phyloP scores from a whole-genome alignment of 208 protist species.

The Polymyxa betae region DNA sequence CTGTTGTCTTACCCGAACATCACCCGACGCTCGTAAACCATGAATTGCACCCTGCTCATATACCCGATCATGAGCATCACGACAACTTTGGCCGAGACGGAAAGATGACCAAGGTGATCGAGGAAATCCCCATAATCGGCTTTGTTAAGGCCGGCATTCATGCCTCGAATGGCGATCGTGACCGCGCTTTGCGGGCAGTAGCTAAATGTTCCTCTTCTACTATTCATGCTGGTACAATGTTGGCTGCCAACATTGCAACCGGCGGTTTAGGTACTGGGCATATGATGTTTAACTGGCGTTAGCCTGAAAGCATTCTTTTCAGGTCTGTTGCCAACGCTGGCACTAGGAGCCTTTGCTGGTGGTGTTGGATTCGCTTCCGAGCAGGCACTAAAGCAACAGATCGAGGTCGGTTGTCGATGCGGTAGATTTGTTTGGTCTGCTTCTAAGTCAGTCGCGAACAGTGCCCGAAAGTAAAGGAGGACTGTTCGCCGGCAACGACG shows the following conservation, averaged over 20 bases:
- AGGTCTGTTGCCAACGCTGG: background rate
- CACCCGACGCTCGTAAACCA: too few relatives aligned
- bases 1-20: too few relatives aligned
- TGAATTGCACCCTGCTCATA: too few relatives aligned
- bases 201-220: constrained; percentile 30
- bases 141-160: background rate
- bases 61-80: background rate
- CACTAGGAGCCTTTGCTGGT: constrained; percentile 29
- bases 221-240: constrained; percentile 35
- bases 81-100: constrained; percentile 5
- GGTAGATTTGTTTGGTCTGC: background rate
- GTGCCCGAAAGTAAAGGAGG: background rate
- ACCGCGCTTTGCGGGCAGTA: constrained; percentile 25
- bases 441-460: background rate
- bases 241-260: background rate
- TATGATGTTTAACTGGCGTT: background rate
- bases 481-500: background rate
- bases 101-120: constrained; percentile 25
- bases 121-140: constrained; percentile 37
- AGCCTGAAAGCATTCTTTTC: background rate
- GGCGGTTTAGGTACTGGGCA: background rate
- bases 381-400: constrained; percentile 8
- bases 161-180: background rate
- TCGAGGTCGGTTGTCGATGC: background rate
- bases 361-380: constrained; percentile 41